These are phyloP conservation scores for Thielaviopsis punctulata DNA, from an alignment of 2,329 filamentous ascomycete species.

Conservation along the genomic window DNA sequence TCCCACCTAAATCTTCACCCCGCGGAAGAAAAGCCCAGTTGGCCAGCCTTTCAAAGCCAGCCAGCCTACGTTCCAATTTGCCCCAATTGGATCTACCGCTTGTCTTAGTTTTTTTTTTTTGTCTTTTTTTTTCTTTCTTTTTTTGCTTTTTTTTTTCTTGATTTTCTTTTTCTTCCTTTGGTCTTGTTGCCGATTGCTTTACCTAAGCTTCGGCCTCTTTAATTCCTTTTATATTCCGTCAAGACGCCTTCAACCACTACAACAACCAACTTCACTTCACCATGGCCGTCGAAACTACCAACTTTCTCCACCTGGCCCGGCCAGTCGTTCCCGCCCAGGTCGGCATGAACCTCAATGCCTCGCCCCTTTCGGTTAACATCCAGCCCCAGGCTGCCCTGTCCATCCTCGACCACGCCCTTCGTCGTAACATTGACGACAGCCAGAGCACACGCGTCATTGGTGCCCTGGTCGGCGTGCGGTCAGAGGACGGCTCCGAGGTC, in stretches of 20 bases:
- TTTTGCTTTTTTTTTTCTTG: not conserved
- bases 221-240: not conserved
- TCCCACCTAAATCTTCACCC: conserved; percentile 7
- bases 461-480: conserved; percentile 79
- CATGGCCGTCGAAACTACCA: conserved; percentile 67
- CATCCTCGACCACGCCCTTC: conserved; percentile 84
- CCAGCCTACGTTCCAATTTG: not conserved
- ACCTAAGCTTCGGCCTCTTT: not conserved
- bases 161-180: conserved; percentile 1
- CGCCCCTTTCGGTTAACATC: conserved; percentile 84
- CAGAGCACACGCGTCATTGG: conserved; percentile 94
- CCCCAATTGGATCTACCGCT: not conserved
- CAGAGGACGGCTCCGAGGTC: conserved; percentile 91
- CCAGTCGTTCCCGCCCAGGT: conserved; percentile 70
- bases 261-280: conserved; percentile 20
- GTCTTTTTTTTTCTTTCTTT: not conserved
- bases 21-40: conserved; percentile 7
- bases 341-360: conserved; percentile 68
- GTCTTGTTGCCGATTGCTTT: not conserved
- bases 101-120: not conserved
- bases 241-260: not conserved
- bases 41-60: not conserved
- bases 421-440: conserved; percentile 56
- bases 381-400: conserved; percentile 75
- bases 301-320: conserved; percentile 87